Evolutionary conservation across 768 basidiomycete species (phyloP).

Genomic region (Boletellus emodensis): DNA sequence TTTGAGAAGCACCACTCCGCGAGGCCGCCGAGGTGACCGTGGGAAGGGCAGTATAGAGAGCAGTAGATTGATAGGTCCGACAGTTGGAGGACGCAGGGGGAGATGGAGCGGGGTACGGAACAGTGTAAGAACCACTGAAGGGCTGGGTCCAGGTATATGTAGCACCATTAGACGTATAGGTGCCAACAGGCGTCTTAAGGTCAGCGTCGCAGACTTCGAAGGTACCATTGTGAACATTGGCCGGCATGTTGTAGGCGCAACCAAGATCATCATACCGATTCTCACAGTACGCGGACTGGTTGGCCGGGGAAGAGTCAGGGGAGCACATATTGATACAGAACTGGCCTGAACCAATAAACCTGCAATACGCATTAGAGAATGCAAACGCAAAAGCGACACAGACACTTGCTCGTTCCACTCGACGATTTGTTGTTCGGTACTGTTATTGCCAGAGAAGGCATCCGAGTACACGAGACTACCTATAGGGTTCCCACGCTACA

Average conservation of each 20-base stretch:
- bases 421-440: constrained; percentile 46
- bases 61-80: constrained; percentile 32
- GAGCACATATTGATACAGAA: too few relatives aligned
- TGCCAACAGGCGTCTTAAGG: constrained; percentile 58
- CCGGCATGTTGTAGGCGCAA: constrained; percentile 70
- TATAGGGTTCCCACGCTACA: constrained; percentile 74
- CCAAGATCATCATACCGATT: constrained; percentile 75
- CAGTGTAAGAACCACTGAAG: constrained; percentile 22
- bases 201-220: constrained; percentile 70
- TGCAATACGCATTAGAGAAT: constrained; percentile 17
- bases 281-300: constrained; percentile 53
- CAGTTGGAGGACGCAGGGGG: constrained; percentile 46
- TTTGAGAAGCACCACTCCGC: constrained; percentile 10
- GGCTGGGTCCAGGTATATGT: constrained; percentile 45
- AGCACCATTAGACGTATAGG: constrained; percentile 39
- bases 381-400: background rate
- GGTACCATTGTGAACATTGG: constrained; percentile 47
- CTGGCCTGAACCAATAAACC: constrained; percentile 80
- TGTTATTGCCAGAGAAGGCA: constrained; percentile 45
- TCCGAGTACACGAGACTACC: constrained; percentile 69
- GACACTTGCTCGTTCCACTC: constrained; percentile 61
- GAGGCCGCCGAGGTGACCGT: background rate
- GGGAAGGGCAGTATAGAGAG: constrained; percentile 33
- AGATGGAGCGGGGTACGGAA: constrained; percentile 39
- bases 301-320: constrained; percentile 32